Base-by-base conservation (phyloP, 2,329 filamentous ascomycete species). In the Aspergillus oerlinghausenensis region DNA sequence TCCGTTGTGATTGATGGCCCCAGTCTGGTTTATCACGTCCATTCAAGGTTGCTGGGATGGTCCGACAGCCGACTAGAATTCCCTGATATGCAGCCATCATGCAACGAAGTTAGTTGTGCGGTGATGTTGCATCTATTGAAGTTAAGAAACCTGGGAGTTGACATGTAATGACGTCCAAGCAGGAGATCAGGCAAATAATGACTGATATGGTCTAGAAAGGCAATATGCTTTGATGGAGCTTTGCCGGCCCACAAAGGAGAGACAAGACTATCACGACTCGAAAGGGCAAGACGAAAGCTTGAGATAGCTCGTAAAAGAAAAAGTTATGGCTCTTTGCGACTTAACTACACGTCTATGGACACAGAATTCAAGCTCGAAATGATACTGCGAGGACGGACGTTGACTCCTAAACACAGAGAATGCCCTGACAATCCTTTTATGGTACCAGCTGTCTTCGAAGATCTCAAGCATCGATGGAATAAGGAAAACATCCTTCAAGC, bases 201-300 rank as follows among this genome's bases (percentile, higher is more conserved):
- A 52, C 50, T 61, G 26, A 60, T 54, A 52, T 47, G 35, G 51
- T 10, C 32, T 63, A 89, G 86, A 63, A 76, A 83, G 56, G 84
- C 81, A 49, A 88, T 97, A 53, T 92, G 88, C 70, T 97, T 97
- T 65, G 93, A 97, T 71, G 92, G 92, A 14, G 87, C 84, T 55
- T 79, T 97, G 1, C 93, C 93, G 0, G 57, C 70, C 0, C 72
- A 78, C 4, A 96, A 96, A 69, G 79, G 81, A 35, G 70, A 75
- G 0, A 83, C 85, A 6, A 83, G 91, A 4, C 74, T 86, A 51
- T 72, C 80, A 9, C 81, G 91, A 35, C 77, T 89, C 38, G 76
- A 84, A 51, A 80, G 77, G 21, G 83, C 79, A 23, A 83, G 88
- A 7, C 73, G 75, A 3, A 79, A 83, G 23, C 74, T 92, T 23